Base-by-base conservation (phyloP, 2,329 filamentous ascomycete species). In the Dothideomycetidae sp. region DNA sequence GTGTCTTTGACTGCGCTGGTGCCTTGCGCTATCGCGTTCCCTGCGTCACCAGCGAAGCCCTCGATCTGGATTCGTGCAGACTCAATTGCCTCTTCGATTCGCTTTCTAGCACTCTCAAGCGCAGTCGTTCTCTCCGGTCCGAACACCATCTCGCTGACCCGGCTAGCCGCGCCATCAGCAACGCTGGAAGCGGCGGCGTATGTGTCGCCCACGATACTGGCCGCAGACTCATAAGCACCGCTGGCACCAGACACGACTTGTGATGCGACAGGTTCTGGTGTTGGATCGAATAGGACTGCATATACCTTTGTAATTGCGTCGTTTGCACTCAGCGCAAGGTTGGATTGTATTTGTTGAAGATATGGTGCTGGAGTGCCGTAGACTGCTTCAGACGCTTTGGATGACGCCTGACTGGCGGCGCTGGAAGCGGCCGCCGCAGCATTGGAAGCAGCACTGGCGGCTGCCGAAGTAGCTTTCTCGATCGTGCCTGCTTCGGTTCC, bases 301-400 rank as follows among this genome's bases (percentile, higher is more conserved):
- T 38, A 38, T 29, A 38, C 33, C 36, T 33, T 38, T 19, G 19
- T 32, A 21, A 31, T 38, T 7, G 70, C 70, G 36, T 63, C 67
- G 5, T 59, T 55, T 5, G 64, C 67, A 3, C 68, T 64, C 9
- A 63, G 61, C 2, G 62, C 59, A 40, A 73, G 63, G 30, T 62
- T 63, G 29, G 58, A 57, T 40, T 63, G 63, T 10, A 68, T 70
- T 29, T 66, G 58, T 48, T 74, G 67, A 3, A 62, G 61, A 26
- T 26, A 26, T 26, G 21, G 21, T 3, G 67, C 67, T 37, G 66
- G 69, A 14, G 70, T 46, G 1, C 60, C 63, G 4, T 53, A 57
- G 46, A 61, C 67, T 30, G 63, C 55, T 9, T 51, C 52, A 1
- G 51, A 48, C 33, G 71, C 52, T 10, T 70, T 71, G 36, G 63